Evolutionary conservation across 1,284 basidiomycete species (phyloP), one percentile per base, ranked within the genome.

Genomic region (Cronartium quercuum): DNA sequence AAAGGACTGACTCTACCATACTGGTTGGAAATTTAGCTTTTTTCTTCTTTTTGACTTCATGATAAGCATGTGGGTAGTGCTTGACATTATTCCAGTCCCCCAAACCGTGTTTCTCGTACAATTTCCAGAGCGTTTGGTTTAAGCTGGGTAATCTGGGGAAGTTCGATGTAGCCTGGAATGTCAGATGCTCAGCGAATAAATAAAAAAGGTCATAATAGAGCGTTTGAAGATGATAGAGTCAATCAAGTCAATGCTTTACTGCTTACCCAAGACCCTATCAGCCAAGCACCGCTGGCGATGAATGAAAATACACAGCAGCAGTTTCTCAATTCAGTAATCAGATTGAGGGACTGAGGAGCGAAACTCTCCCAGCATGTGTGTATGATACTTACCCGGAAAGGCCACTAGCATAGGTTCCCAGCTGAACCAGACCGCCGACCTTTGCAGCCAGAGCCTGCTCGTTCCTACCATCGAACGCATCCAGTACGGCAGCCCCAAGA

Each of bases 401-500:
- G 13, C 62, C 70, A 41, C 62, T 51, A 21, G 40, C 63, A 57
- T 73, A 73, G 40, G 57, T 73, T n/a, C 47, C 63, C n/a, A 73
- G 47, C 60, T 73, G 70, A 37, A 73, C 44, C 41, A 73, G 38
- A 15, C 70, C 70, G 15, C 62, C 70, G 6, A 66, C 51, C 40
- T 51, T 41, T 15, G 29, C 63, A 0, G 55, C 29, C 15, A 40
- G 58, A 42, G 70, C 34, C 7, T 73, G 55, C 18, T 64, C 35
- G 35, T 73, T 73, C 40, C 70, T 64, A 13, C 34, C 44, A 63
- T 73, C 70, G 60, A 73, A 73, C 21, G 63, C 70, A 35, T 73
- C 62, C 18, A 73, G 63, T 18, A 73, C 66, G 29, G 70, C 65
- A 37, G 62, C 70, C 7, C 62, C 12, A 13, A 73, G 42, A 29